These are phyloP conservation scores for Clathrus columnatus DNA, from an alignment of 768 basidiomycete species.

Conservation along the genomic window DNA sequence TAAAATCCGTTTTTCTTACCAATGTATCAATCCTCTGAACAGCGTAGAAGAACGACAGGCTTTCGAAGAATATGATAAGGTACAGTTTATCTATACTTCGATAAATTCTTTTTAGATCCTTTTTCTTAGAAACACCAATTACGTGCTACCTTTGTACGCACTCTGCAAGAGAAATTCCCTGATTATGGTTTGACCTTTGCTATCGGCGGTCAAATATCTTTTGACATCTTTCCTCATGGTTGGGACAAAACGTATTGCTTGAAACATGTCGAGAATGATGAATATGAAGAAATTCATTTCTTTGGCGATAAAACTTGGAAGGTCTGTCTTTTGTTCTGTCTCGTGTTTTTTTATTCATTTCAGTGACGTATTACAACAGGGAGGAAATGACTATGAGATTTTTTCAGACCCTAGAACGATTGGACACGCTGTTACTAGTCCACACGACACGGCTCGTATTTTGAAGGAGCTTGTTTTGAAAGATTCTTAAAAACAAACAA, in stretches of 20 bases:
- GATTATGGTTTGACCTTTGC: constrained; percentile 83
- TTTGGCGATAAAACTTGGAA: constrained; percentile 89
- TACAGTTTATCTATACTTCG: constrained; percentile 20
- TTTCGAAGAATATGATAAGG: constrained; percentile 79
- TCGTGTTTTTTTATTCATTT: background rate
- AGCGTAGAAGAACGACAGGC: constrained; percentile 76
- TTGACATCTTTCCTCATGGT: constrained; percentile 83
- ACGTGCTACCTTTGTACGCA: constrained; percentile 66
- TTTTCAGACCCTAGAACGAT: constrained; percentile 73
- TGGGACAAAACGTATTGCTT: constrained; percentile 98
- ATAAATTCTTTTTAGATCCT: background rate
- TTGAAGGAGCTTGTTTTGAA: constrained; percentile 65
- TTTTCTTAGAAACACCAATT: constrained; percentile 52
- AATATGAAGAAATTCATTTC: constrained; percentile 94
- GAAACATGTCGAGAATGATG: constrained; percentile 70
- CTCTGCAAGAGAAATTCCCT: constrained; percentile 72
- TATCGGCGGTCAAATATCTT: constrained; percentile 94
- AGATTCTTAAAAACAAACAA: too few species aligned
- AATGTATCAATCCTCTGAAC: constrained; percentile 4
- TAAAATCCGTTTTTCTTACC: background rate
- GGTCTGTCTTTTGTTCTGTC: constrained; percentile 27
- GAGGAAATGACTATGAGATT: constrained; percentile 96
- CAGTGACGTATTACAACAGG: constrained; percentile 38
- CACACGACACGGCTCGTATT: constrained; percentile 62
- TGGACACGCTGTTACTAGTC: constrained; percentile 73